Conservation (phyloP, 352 stramenopile genomes). For the Chrysophaeum taylorii region DNA sequence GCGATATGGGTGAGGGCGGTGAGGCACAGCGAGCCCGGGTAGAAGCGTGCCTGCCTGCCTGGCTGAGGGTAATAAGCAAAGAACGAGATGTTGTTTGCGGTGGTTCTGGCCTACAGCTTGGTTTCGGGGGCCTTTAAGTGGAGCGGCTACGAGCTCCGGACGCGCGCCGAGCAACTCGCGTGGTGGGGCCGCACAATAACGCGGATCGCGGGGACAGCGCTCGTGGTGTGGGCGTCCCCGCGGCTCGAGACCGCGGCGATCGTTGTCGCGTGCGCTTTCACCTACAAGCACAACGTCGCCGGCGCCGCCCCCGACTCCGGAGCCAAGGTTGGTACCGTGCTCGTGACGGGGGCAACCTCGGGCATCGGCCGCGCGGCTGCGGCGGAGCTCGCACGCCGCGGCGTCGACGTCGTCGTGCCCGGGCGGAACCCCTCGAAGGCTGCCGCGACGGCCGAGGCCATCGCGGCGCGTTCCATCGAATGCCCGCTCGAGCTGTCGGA, state of each 20-base stretch:
- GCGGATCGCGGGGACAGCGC: background rate
- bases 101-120: background rate
- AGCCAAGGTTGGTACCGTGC: background rate
- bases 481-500: background rate
- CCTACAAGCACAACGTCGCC: background rate
- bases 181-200: background rate
- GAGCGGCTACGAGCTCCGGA: background rate
- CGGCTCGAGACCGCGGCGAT: background rate
- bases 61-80: too few species aligned
- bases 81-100: background rate
- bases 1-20: too few species aligned
- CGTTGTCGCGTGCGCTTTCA: background rate
- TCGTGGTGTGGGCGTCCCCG: background rate
- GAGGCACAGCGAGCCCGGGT: too few species aligned
- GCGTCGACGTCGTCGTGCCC: background rate
- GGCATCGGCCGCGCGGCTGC: background rate
- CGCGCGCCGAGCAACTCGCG: background rate
- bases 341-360: constrained; percentile 3
- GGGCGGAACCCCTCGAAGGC: background rate
- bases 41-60: too few species aligned
- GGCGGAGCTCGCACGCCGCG: background rate
- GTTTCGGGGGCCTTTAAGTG: background rate
- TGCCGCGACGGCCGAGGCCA: background rate
- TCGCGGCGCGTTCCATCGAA: background rate
- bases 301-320: background rate